Evolutionary conservation across 805 yeast genomes (phyloP), one percentile per base, ranked within the genome.

Genomic region (Starmerella ratchasimensis): DNA sequence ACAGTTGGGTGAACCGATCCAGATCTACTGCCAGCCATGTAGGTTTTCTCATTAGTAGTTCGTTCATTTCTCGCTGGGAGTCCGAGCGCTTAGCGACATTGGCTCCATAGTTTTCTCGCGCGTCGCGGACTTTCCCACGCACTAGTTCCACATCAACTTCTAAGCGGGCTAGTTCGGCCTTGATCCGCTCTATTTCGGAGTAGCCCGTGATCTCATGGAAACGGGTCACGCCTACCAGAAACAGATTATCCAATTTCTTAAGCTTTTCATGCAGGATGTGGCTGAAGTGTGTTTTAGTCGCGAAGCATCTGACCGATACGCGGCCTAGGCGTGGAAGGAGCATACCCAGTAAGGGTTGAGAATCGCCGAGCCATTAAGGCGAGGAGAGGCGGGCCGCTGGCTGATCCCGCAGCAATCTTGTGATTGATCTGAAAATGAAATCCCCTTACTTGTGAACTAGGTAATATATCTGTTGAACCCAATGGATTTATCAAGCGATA

Each of bases 161-260:
- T 21, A 52, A 52, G 3, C 50, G 47, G 7, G 68, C 72, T 22
- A 90, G 82, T 1, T 70, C 59, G 21, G 63, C 55, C 56, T 83
- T 77, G 49, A 88, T 59, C 41, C 67, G 63, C 52, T 81, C 93
- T 39, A 90, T 81, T 15, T 76, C 65, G 0, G 83, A 69, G 56
- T 90, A 90, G 0, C 98, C 98, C 0, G 98, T 88, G 9, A 84
- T 76, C 49, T 84, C 94, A 52, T 90, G 90, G 24, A 88, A 64
- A 2, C 86, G 71, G 42, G 72, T 66, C 9, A 64, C 62, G 1
- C 62, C 58, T 2, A 51, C 48, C 37, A 63, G 49, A 13, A 61
- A 42, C 17, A 54, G 38, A 4, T 52, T 39, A 45, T 63, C 67
- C 14, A 58, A 33, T 30, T 43, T 38, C 17, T 31, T 25, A 20